Evolutionary conservation across 1,284 basidiomycete genomes (phyloP).

Genomic region (Heliocybe sulcata): DNA sequence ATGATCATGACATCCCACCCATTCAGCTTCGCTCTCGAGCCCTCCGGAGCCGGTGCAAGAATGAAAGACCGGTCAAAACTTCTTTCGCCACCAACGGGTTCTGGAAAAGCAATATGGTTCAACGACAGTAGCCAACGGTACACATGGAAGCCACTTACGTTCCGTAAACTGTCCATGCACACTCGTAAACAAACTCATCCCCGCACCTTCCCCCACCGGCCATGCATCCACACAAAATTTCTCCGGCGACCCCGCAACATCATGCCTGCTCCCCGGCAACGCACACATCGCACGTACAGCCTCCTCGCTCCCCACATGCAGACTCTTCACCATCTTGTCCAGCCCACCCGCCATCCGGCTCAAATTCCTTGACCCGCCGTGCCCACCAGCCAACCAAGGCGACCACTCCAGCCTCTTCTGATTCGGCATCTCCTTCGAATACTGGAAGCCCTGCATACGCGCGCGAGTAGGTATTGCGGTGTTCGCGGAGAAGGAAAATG

Average conservation of each 20-base stretch:
- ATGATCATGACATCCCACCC: constrained; percentile 91
- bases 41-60: constrained; percentile 73
- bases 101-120: too few species aligned
- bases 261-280: constrained; percentile 79
- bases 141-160: constrained; percentile 40
- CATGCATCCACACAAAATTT: constrained; percentile 91
- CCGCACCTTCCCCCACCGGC: constrained; percentile 60
- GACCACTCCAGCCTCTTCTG: constrained; percentile 77
- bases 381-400: constrained; percentile 51
- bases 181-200: constrained; percentile 67
- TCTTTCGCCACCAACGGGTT: constrained; percentile 60
- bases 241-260: constrained; percentile 60
- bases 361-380: constrained; percentile 72
- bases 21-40: constrained; percentile 59
- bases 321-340: constrained; percentile 57
- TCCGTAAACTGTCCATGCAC: constrained; percentile 93
- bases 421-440: constrained; percentile 61
- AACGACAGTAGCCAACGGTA: constrained; percentile 8
- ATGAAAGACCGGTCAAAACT: constrained; percentile 94
- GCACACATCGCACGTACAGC: constrained; percentile 54
- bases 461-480: constrained; percentile 73
- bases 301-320: constrained; percentile 70
- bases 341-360: constrained; percentile 53
- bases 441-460: constrained; percentile 57
- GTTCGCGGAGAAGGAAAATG: constrained; percentile 85